These are phyloP conservation scores for Russula griseocarnosa DNA, from an alignment of 768 basidiomycete species.

Conservation along the genomic window DNA sequence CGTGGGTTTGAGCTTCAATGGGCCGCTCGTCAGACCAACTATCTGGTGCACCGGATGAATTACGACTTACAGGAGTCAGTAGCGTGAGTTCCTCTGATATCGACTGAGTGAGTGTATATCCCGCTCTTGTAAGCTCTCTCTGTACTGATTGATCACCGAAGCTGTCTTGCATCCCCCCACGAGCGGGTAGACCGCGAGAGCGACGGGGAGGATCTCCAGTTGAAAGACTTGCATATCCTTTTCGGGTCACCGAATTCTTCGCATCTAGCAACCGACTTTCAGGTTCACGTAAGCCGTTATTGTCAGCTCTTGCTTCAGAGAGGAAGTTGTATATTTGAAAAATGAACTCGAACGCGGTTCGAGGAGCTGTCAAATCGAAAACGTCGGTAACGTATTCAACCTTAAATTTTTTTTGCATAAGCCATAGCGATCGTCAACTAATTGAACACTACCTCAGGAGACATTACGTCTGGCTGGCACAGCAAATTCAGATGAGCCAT, in stretches of 20 bases:
- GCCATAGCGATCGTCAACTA: background rate
- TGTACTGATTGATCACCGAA: background rate
- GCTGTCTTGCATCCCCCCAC: background rate
- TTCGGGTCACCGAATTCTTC: too few species aligned
- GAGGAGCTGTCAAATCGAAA: too few species aligned
- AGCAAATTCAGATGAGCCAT: background rate
- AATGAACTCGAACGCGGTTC: too few species aligned
- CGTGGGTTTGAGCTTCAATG: background rate
- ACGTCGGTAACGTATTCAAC: background rate
- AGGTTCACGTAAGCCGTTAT: too few species aligned
- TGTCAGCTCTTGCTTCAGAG: too few species aligned
- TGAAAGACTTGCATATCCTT: too few species aligned
- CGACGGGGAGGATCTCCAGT: too few species aligned
- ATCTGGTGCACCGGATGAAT: background rate
- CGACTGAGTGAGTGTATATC: background rate
- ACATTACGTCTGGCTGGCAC: background rate
- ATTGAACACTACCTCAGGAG: background rate
- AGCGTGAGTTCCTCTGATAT: background rate
- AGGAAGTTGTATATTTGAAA: too few species aligned
- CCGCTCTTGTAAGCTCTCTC: background rate
- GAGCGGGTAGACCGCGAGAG: background rate
- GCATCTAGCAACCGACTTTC: too few species aligned
- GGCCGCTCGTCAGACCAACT: background rate
- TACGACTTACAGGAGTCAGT: background rate
- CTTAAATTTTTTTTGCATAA: background rate